Evolutionary conservation across 768 basidiomycete species (phyloP).

Genomic region (Russula sp.): DNA sequence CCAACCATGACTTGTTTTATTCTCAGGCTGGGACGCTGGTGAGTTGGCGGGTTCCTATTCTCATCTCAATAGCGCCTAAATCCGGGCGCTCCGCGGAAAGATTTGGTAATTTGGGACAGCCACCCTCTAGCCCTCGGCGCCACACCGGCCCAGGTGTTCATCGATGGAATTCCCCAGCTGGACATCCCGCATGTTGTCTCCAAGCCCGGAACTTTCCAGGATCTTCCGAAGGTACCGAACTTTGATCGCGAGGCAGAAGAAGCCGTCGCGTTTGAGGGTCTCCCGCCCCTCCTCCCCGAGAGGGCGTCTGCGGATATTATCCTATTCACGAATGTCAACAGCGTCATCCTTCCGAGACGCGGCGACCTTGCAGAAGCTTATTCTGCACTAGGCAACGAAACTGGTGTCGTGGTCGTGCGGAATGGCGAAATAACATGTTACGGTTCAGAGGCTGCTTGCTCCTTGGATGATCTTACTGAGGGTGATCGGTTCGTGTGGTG

Average conservation of each 20-base stretch:
- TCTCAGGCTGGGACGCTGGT: conserved; percentile 65
- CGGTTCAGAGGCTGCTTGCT: conserved; percentile 36
- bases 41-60: conserved; percentile 19
- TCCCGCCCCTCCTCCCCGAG: conserved; percentile 56
- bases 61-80: conserved; percentile 12
- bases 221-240: conserved; percentile 53
- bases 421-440: conserved; percentile 56
- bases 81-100: conserved; percentile 72
- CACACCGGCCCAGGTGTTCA: conserved; percentile 80
- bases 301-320: conserved; percentile 41
- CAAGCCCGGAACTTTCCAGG: conserved; percentile 58
- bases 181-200: conserved; percentile 43
- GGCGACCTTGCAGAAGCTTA: conserved; percentile 38
- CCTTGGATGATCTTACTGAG: conserved; percentile 33
- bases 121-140: conserved; percentile 79
- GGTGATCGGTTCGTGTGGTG: conserved; percentile 37
- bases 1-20: neutral
- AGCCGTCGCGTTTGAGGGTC: conserved; percentile 57
- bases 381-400: conserved; percentile 24
- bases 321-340: conserved; percentile 63
- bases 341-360: conserved; percentile 44
- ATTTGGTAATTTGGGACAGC: conserved; percentile 64
- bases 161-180: conserved; percentile 79
- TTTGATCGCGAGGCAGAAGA: conserved; percentile 56
- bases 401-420: conserved; percentile 48